phyloP scores from a whole-genome alignment of 129 eudicot species.

The Ambrosia artemisiifolia region DNA sequence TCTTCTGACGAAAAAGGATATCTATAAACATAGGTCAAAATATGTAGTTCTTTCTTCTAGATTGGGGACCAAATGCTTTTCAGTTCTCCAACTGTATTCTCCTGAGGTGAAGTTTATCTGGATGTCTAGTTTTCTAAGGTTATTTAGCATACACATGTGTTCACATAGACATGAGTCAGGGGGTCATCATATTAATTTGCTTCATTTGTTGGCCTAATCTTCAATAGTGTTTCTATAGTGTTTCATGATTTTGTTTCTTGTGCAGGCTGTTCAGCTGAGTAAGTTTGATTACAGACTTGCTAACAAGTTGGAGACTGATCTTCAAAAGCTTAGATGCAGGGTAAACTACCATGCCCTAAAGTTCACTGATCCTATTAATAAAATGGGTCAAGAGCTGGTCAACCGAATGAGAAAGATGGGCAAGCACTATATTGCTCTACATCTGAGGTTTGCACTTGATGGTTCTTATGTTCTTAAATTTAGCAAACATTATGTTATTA shows the following conservation, averaged over 20 bases:
- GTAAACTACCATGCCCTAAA: slow-evolving; percentile 78
- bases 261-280: slow-evolving; percentile 80
- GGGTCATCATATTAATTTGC: background rate
- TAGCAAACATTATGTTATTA: background rate
- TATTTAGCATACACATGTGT: background rate
- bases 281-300: slow-evolving; percentile 90
- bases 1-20: too few species aligned
- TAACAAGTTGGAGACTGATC: slow-evolving; percentile 64
- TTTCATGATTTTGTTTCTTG: slow-evolving; percentile 6
- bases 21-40: too few species aligned
- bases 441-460: slow-evolving; percentile 55
- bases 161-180: too few species aligned
- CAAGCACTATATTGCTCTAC: slow-evolving; percentile 77
- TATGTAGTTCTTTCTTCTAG: too few species aligned
- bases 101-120: too few species aligned
- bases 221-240: background rate
- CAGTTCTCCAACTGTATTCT: too few species aligned
- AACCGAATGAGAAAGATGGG: slow-evolving; percentile 64
- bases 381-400: slow-evolving; percentile 73
- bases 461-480: slow-evolving; percentile 10
- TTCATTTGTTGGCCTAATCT: background rate
- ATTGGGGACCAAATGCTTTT: too few species aligned
- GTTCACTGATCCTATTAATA: slow-evolving; percentile 67
- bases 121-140: too few species aligned
- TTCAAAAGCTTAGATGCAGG: slow-evolving; percentile 90